These are phyloP conservation scores for Scleromitrula shiraiana DNA, from an alignment of 2,329 filamentous ascomycete genomes.

Conservation along the genomic window DNA sequence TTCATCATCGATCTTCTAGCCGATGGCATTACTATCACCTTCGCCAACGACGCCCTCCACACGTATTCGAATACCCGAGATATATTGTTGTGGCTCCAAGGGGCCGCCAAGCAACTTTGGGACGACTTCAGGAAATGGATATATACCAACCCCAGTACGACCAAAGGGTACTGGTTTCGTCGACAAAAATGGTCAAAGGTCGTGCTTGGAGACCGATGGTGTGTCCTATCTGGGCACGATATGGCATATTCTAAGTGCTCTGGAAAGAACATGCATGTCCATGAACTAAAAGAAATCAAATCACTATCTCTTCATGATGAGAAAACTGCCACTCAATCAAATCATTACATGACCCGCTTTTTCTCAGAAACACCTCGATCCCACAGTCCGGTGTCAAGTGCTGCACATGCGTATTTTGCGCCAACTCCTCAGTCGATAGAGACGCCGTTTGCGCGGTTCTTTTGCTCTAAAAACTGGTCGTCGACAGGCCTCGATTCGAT, in stretches of 20 bases:
- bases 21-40: not conserved
- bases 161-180: not conserved
- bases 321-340: no score
- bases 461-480: not conserved
- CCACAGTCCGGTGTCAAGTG: not conserved
- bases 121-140: not conserved
- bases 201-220: not conserved
- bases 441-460: not conserved
- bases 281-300: not conserved
- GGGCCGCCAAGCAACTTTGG: not conserved
- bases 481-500: constrained; percentile 1
- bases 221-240: not conserved
- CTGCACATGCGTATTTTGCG: not conserved
- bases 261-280: not conserved
- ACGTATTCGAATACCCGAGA: not conserved
- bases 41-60: not conserved
- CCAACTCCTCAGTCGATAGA: not conserved
- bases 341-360: not conserved
- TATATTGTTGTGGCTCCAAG: not conserved
- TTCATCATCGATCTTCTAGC: not conserved
- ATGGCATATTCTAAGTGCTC: not conserved
- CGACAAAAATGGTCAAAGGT: not conserved
- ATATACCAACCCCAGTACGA: not conserved
- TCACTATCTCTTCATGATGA: not conserved
- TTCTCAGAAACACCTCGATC: not conserved